Base-by-base conservation (phyloP, 257 asterid species). In the Penstemon barbatus region DNA sequence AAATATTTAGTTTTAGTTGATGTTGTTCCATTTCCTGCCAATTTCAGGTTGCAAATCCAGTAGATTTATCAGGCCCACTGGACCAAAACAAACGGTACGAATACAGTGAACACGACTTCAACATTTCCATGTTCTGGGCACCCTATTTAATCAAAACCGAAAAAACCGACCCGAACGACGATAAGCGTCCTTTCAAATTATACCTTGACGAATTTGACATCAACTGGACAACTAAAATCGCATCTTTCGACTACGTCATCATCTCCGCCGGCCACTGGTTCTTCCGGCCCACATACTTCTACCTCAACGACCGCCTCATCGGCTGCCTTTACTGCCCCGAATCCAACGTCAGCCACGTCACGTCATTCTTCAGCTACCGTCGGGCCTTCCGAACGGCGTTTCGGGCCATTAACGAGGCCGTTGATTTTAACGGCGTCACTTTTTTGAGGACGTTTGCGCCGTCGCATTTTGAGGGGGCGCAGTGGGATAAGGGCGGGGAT, bases 221-320 rank as follows among this genome's bases (percentile, higher is more conserved):
- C 3, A 71, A 76, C 45, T 93, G 97, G 98, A 72, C 83, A 1
- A 7, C 62, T 41, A 54, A 54, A 5, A 74, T 93, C 73, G 72
- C 73, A 1, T 50, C 19, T 5, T 83, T 79, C 83, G 92, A 90
- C 65, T 93, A 82, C 70, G 73, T 90, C 2, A 63, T 93, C 68
- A 90, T 93, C 83, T 90, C 97, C 55, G 94, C 92, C 51, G 97
- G 95, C 42, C 98, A 90, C 56, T 90, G 98, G 97, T 93, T 93
- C 70, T 85, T 84, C 88, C 88, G 99, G 7, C 96, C 99, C 8
- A 77, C 93, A 5, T 79, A 84, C 69, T 89, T 83, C 85, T 83
- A 88, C 83, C 64, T 81, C 57, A 75, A 74, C 57, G 33, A 56
- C 46, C 74, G 68, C 68, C 81, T 87, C 9, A 56, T 71, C 8